Evolutionary conservation across 352 stramenopile genomes (phyloP), one percentile per base, ranked within the genome.

Genomic region (Blastocystis sp.): DNA sequence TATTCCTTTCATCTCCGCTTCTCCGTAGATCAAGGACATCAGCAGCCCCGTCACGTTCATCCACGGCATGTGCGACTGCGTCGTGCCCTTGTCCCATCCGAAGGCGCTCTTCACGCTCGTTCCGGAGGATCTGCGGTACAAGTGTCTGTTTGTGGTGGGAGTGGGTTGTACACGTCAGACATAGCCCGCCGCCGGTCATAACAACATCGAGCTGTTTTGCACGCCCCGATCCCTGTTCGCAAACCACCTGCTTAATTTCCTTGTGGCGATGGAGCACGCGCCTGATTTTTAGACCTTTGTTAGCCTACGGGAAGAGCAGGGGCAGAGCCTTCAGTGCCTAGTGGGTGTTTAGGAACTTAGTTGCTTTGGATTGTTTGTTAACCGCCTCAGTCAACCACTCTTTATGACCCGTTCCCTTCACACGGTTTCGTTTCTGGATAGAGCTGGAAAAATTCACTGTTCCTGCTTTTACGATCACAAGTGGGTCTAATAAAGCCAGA

Each of bases 81-180:
- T 84, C n/a, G 74, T 84, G 14, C 74, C 74, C 17, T 54, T 84
- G 7, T 84, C 24, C 2, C 74, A 84, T 28, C 52, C 74, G 19
- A 84, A 84, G 57, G 3, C 52, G 17, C 34, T 84, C 6, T 84
- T 69, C 45, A 38, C 34, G 1, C 7, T 68, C 10, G 66, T 69
- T 38, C 74, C 74, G n/a, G 54, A 45, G 28, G 43, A 84, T 48
- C 28, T 69, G 43, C 54, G 74, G 24, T 84, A 84, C 14, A 68
- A 52, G 43, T 84, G 74, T 48, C 34, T 84, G n/a, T 84, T 84
- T 64, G 74, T 84, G 21, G 74, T 84, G 66, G 52, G 11, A 24
- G 14, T 11, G 17, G 48, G 19, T 17, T 3, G 2, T 57, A 7
- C 3, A n/a, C 3, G 1, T 69, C 9, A 40, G 11, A 34, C 38